Base-by-base conservation (phyloP, 2,329 filamentous ascomycete species). In the Colletotrichum aenigma region DNA sequence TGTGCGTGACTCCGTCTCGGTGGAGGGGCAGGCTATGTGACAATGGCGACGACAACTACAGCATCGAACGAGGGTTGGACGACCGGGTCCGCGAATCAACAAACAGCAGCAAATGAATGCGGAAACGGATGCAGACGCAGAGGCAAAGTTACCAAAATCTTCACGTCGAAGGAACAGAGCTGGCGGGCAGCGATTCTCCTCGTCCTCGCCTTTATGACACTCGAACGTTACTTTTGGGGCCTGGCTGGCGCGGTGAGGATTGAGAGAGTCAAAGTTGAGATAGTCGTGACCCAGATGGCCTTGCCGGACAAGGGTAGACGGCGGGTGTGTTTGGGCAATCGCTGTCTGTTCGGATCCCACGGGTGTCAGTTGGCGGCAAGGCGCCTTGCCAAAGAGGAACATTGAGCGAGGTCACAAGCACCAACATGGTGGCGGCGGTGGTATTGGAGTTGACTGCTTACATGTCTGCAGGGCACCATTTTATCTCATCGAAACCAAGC, bases 371-470 rank as follows among this genome's bases (percentile, higher is more conserved):
- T 30, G 72, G 60, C 68, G 67, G 72, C 72, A 67, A 38, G 61
- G 52, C 68, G 61, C 52, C 55, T 71, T 66, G 60, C 61, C 32
- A 36, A 58, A 64, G 36, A 61, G 67, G 61, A 16, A 61, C 38
- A 38, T 38, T 73, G 32, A 43, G 73, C 61, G 56, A 38, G 69
- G 73, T 75, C 73, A 73, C 73, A 75, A 75, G 73, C 64, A 66
- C 64, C 28, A 8, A 36, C 21, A n/a, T 38, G 55, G 28, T 48
- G 32, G 56, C 64, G 70, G 69, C 56, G 58, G 48, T 18, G 10
- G 36, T n/a, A 43, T 64, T n/a, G 24, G 32, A 38, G 30, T 18
- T 18, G 24, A 58, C 55, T 58, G 55, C 24, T 24, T 58, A 58
- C 32, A 15, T 43, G 34, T 64, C 61, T 18, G 28, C 61, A 34